These are phyloP conservation scores for Epichloe festucae DNA, from an alignment of 2,329 filamentous ascomycete genomes.

Conservation along the genomic window DNA sequence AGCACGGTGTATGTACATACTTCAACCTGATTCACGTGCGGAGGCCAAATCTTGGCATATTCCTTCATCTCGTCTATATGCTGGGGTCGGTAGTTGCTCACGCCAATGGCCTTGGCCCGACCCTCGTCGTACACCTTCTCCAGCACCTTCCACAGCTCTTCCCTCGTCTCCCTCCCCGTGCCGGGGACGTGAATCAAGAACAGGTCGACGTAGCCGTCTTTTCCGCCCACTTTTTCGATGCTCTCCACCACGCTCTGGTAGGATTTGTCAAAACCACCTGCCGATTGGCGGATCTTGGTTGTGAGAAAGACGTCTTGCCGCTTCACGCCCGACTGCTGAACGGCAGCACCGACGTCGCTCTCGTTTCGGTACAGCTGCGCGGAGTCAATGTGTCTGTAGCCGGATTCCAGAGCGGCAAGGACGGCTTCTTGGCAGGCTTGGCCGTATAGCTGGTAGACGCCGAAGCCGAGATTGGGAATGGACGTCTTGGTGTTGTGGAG, in stretches of 20 bases:
- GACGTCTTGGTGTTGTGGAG: constrained; percentile 12
- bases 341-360: constrained; percentile 48
- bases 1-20: constrained; percentile 24
- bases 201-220: constrained; percentile 54
- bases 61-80: constrained; percentile 57
- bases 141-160: constrained; percentile 52
- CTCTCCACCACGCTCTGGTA: constrained; percentile 48
- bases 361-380: constrained; percentile 56
- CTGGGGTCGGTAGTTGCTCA: constrained; percentile 57
- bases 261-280: constrained; percentile 36
- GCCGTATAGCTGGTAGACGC: constrained; percentile 50
- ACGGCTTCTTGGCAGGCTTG: constrained; percentile 44
- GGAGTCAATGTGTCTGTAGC: constrained; percentile 53
- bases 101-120: constrained; percentile 51
- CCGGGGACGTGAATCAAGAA: constrained; percentile 57
- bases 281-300: constrained; percentile 47
- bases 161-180: constrained; percentile 38
- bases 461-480: constrained; percentile 58
- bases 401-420: constrained; percentile 40
- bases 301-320: constrained; percentile 54
- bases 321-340: constrained; percentile 41
- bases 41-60: constrained; percentile 54
- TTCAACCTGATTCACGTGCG: constrained; percentile 64
- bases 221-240: constrained; percentile 44
- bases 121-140: constrained; percentile 49